Conservation (phyloP, 768 basidiomycete species). For the Tricholoma sp. region DNA sequence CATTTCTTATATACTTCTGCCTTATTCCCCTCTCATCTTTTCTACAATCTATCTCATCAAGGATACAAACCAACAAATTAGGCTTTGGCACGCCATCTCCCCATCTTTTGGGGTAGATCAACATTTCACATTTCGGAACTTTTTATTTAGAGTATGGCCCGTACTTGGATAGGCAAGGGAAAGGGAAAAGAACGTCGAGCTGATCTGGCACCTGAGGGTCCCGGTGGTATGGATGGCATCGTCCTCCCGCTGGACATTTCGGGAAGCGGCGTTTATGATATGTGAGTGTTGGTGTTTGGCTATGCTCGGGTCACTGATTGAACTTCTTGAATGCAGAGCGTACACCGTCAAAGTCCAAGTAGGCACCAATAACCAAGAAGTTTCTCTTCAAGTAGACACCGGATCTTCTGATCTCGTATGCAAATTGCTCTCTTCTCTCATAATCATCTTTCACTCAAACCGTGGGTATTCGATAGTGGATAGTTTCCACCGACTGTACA, state of each 20-base stretch:
- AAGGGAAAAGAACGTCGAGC: slow-evolving; percentile 17
- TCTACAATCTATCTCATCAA: too few relatives aligned
- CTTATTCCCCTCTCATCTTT: too few relatives aligned
- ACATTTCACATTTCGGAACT: too few relatives aligned
- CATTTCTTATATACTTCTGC: too few relatives aligned
- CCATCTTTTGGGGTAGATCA: too few relatives aligned
- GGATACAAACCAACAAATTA: too few relatives aligned
- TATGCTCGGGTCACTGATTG: background rate
- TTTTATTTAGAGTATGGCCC: background rate
- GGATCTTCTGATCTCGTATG: slow-evolving; percentile 78
- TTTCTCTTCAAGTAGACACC: slow-evolving; percentile 72
- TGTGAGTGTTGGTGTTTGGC: slow-evolving; percentile 39
- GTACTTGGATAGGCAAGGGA: background rate
- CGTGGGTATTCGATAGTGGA: slow-evolving; percentile 49
- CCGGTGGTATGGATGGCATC: slow-evolving; percentile 48
- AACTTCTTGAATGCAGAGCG: slow-evolving; percentile 35
- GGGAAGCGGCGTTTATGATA: slow-evolving; percentile 47
- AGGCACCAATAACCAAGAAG: slow-evolving; percentile 42
- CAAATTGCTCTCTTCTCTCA: slow-evolving; percentile 9
- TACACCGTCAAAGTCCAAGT: slow-evolving; percentile 61
- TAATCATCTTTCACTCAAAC: background rate
- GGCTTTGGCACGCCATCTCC: too few relatives aligned
- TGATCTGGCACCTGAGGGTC: slow-evolving; percentile 27
- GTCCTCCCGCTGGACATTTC: slow-evolving; percentile 54
- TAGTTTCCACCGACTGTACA: slow-evolving; percentile 62